Evolutionary conservation across 371 early-diverging fungal genomes (phyloP), one percentile per base, ranked within the genome.

Genomic region (Mortierella polycephala): DNA sequence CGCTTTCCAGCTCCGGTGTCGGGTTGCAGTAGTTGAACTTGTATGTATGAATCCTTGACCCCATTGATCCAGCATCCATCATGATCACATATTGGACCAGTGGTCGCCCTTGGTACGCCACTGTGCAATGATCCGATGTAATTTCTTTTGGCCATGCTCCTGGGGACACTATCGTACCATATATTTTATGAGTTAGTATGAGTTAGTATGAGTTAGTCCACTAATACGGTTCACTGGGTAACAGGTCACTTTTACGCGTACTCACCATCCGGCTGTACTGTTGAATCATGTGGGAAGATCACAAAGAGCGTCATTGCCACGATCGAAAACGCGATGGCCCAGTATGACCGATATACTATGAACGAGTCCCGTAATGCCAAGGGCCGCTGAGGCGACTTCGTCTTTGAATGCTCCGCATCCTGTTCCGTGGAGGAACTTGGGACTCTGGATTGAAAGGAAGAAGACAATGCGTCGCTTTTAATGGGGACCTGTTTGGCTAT

Each of bases 11-110:
- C 61, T 87, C 85, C 0, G 93, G 91, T 1, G 85, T 75, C 45
- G 83, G 75, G 64, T 92, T 86, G 85, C 98, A 97, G 81, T 93
- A 89, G 76, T 94, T 94, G 82, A 91, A 91, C 51, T 90, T 87
- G 87, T 98, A 98, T 44, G 96, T 94, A 74, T 98, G 99, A 53
- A 98, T 94, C 41, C 99, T 91, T 5, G 96, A 95, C 11, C 99
- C 99, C 46, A 96, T 96, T 1, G 96, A 96, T 20, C 99, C 99
- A 44, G 99, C 99, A 74, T 98, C 99, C 55, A 98, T 82, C 92
- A 98, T 95, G 41, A 91, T 68, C 0, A 87, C 88, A 74, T 90
- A 88, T 70, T 90, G 85, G 45, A 88, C 81, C 23, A 87, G 60
- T 8, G 89, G 89, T 58, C 84, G 81, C 49, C 89, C 91, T 62